Evolutionary conservation across 345 rosid genomes (phyloP).

Genomic region (Clarkia xantiana): DNA sequence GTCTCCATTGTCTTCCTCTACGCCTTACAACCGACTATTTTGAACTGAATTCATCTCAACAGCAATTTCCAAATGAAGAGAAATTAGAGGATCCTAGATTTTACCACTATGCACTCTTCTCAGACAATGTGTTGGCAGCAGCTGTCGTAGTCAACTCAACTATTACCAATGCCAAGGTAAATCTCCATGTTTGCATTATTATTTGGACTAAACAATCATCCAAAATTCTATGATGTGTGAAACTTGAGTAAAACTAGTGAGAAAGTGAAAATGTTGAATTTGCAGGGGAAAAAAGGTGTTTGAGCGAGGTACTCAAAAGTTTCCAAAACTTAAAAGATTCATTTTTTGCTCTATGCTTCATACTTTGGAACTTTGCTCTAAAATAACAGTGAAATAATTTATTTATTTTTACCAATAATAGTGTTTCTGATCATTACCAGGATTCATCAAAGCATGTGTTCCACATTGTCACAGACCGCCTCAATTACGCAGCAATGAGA

Average conservation of each 20-base stretch:
- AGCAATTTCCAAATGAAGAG: conserved; percentile 25
- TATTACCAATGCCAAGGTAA: conserved; percentile 44
- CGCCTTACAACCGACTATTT: conserved; percentile 67
- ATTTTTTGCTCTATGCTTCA: too few relatives aligned
- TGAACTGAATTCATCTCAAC: conserved; percentile 20
- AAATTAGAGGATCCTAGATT: conserved; percentile 47
- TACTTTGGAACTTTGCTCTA: too few relatives aligned
- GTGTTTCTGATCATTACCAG: too few relatives aligned
- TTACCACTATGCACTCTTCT: conserved; percentile 56
- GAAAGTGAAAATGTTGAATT: too few relatives aligned
- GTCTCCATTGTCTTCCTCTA: conserved; percentile 74
- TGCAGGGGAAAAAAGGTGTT: too few relatives aligned
- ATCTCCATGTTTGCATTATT: conserved; percentile 6
- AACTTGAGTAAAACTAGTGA: too few relatives aligned
- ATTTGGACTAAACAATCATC: conserved; percentile 7
- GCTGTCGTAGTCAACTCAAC: conserved; percentile 76
- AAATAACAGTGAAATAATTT: too few relatives aligned
- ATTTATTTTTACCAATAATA: too few relatives aligned
- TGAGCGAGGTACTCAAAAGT: too few relatives aligned
- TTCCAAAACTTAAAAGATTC: too few relatives aligned
- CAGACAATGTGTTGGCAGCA: conserved; percentile 62
- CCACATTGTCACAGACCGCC: conserved; percentile 69
- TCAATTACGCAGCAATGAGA: conserved; percentile 64
- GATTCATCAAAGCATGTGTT: conserved; percentile 15
- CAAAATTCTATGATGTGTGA: conserved; percentile 1